Base-by-base conservation (phyloP, 768 basidiomycete species). In the Stropharia rugosoannulata region DNA sequence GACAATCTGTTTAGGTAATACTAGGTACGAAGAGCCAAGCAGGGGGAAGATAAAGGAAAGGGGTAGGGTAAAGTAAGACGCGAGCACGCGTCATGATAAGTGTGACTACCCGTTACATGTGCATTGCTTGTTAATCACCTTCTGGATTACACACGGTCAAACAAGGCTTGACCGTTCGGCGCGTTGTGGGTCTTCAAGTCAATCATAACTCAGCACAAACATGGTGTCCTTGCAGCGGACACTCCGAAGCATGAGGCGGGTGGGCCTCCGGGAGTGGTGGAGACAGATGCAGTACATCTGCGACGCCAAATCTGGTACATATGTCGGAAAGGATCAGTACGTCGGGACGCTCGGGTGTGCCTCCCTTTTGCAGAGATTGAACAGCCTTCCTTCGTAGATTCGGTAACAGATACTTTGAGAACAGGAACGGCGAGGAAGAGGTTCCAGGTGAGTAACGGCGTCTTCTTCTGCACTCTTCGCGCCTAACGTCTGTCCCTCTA, bases 351-450 rank as follows among this genome's bases (percentile, higher is more conserved):
- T 56, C 32, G 32, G 27, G 50, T 39, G 51, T 44, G 41, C n/a
- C 36, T 12, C 16, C 42, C 38, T 36, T 29, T 36, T 12, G 45
- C 45, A 39, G 38, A 27, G 39, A 27, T 39, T 59, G 49, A 56
- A 59, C 55, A 52, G 41, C 51, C 41, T 18, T 48, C 16, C 22
- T 58, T 39, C 46, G n/a, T 64, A 94, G 92, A 69, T 93, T 96
- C 70, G 96, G 95, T 42, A 98, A 98, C 81, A 81, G 82, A 58
- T 98, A 95, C 73, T 98, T 82, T 64, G 93, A 98, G 79, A 97
- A 98, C 73, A 68, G 86, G 70, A 91, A 95, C 66, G 80, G 83
- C 27, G 82, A 87, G 60, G 90, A 96, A 63, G 95, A 98, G 69
- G 72, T 95, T 44, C 95, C 95, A 53, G 94, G 93, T 91, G 58